Base-by-base conservation (phyloP, 192 early-diverging fungal species). In the Neocallimastix lanati region DNA sequence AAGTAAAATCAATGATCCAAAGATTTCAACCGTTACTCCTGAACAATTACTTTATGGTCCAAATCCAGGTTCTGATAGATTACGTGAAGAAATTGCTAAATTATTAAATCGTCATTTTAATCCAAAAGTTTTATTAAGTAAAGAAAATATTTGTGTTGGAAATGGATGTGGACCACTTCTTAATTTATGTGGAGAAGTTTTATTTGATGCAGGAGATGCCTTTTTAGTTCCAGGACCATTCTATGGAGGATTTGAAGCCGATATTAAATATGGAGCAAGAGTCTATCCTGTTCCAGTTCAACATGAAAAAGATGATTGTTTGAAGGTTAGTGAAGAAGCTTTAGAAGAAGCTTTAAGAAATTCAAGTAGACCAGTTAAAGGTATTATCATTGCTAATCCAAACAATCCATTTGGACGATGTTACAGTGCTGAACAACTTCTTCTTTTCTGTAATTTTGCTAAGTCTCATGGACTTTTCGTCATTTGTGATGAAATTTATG, bases 401-500 rank as follows among this genome's bases (percentile, higher is more conserved):
- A 86, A 90, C 76, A 94, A 94, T 81, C 93, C 93, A 13, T 82
- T 91, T 30, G 92, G 91, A 80, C 80, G 82, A 82, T 80, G 77
- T 83, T 85, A 79, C 87, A 91, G 40, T 81, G 91, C 21, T 86
- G 82, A 25, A 83, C 84, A 6, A 81, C 89, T 28, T 77, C 95
- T 28, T 15, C 80, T 81, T 15, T 87, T 91, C 78, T 82, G 94
- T 4, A 80, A 82, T 36, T 96, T 92, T 82, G 93, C 93, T 13
- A 87, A 87, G 30, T 78, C 81, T 16, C 86, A 93, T 76, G 79
- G 87, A 29, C 79, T 96, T 13, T 91, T 92, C 58, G 86, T 90
- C 27, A 80, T 94, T 13, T 84, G 90, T 82, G 94, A 96, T 82
- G 94, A 96, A 80, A 92, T 96, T 38, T 96, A 96, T 82, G 92